Base-by-base conservation (phyloP, 257 asterid species). In the Paraleonurus japonicus region DNA sequence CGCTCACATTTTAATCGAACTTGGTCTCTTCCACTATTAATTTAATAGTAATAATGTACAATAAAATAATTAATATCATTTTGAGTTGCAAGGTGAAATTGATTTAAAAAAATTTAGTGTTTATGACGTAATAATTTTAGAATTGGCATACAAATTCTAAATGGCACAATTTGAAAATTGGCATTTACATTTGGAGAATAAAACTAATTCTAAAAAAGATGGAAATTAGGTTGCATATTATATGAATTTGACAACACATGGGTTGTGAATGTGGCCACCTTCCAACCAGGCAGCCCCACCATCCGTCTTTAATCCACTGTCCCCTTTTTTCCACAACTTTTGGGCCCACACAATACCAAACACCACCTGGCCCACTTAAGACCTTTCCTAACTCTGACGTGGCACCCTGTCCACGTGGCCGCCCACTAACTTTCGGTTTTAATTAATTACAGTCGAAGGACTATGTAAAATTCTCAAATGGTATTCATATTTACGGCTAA, bases 221-320 rank as follows among this genome's bases (percentile, higher is more conserved):
- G 60, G 59, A 67, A 70, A 35, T 33, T 59, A 19, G 51, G 69
- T 43, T 30, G 23, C 16, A 32, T 32, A 51, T 4, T 19, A n/a
- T 3, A 68, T 48, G 70, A 68, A 75, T 22, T 64, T 78, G 81
- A 81, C 78, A 76, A 75, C 87, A 85, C 85, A 81, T 79, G 87
- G 83, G 73, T 1, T 73, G 85, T 59, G 79, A 79, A 81, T 74
- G 80, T 76, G 82, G 73, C 58, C 72, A 83, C 80, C 84, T 72
- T 78, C 81, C 82, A 53, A 78, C 79, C 81, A 61, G 76, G 82
- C 85, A 77, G 74, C 78, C 80, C 81, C 74, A 72, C 76, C 71
- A 65, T 23, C 57, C 78, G 39, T 16, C 78, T 39, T 64, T 50
- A 73, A 79, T 41, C 81, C 70, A 61, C 17, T 75, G 81, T 79